phyloP scores from a whole-genome alignment of 192 early-diverging fungal species.

The Mortierella antarctica region DNA sequence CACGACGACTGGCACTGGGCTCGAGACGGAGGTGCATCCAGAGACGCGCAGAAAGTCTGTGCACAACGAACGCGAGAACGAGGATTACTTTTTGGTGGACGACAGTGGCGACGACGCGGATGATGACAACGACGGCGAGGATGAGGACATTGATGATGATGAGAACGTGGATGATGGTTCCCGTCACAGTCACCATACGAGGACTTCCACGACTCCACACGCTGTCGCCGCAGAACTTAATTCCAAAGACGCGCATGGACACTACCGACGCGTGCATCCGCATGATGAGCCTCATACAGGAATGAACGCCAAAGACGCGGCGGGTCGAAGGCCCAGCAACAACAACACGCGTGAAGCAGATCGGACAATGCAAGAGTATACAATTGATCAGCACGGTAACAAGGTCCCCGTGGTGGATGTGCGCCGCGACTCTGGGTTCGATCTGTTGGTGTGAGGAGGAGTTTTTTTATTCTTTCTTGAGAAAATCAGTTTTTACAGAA shows the following conservation, averaged over 20 bases:
- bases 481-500: not conserved
- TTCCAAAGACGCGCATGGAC: not conserved
- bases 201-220: not conserved
- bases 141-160: not conserved
- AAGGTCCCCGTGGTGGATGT: conserved; percentile 22
- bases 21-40: no score
- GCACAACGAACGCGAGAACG: not conserved
- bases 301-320: not conserved
- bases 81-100: conserved; percentile 1
- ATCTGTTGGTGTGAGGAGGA: conserved; percentile 5
- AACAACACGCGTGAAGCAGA: not conserved
- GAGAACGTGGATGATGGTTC: not conserved
- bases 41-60: not conserved
- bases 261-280: not conserved
- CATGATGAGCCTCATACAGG: not conserved
- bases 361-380: conserved; percentile 11
- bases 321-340: not conserved
- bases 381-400: conserved; percentile 20
- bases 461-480: not conserved
- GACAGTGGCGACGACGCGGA: conserved; percentile 5
- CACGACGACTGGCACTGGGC: no score
- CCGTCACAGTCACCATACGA: not conserved
- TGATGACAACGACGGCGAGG: not conserved
- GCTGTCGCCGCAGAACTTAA: not conserved
- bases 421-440: conserved; percentile 32